phyloP scores from a whole-genome alignment of 2,329 filamentous ascomycete genomes.

The Magnaporthales sp. region DNA sequence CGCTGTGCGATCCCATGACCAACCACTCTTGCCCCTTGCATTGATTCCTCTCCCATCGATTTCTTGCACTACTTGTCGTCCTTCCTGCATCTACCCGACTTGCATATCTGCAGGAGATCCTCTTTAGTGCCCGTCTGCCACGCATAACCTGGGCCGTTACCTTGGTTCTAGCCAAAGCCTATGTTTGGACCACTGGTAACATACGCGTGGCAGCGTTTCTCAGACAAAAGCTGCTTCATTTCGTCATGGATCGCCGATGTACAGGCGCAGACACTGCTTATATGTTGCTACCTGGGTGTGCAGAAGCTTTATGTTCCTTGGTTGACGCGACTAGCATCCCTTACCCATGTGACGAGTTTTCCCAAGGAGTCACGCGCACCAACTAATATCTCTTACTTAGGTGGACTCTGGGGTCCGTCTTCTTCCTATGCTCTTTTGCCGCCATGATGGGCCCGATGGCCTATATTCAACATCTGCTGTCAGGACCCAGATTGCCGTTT shows the following conservation, averaged over 20 bases:
- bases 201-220: not conserved
- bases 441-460: slow-evolving; percentile 85
- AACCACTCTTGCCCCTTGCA: slow-evolving; percentile 1
- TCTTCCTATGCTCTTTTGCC: slow-evolving; percentile 89
- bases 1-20: slow-evolving; percentile 4
- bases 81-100: slow-evolving; percentile 25
- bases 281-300: not conserved
- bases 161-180: not conserved
- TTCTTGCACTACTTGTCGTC: not conserved
- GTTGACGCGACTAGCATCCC: not conserved
- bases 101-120: slow-evolving; percentile 17
- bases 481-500: slow-evolving; percentile 78
- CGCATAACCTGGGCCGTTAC: not conserved
- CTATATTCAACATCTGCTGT: slow-evolving; percentile 79
- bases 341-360: not conserved
- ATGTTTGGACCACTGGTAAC: slow-evolving; percentile 1
- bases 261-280: not conserved
- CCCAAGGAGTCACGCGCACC: slow-evolving; percentile 6
- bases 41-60: not conserved
- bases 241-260: slow-evolving; percentile 8
- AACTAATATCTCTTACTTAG: slow-evolving; percentile 37
- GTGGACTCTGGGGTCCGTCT: slow-evolving; percentile 85
- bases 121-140: not conserved
- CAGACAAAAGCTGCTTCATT: slow-evolving; percentile 12
- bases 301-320: not conserved